These are phyloP conservation scores for Rhododendron griersonianum DNA, from an alignment of 148 eudicot species.

Conservation along the genomic window DNA sequence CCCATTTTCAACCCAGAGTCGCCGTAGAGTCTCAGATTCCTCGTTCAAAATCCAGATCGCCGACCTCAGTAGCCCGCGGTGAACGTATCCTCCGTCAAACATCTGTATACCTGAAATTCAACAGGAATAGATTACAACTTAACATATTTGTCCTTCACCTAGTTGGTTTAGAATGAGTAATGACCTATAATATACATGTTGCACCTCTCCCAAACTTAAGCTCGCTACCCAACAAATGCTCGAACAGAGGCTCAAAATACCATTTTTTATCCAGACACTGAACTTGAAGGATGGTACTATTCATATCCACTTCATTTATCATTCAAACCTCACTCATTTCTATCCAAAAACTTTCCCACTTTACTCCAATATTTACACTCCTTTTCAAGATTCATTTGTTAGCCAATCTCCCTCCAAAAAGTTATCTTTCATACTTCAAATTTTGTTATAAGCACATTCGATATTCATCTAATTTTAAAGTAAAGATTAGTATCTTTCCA, in stretches of 20 bases:
- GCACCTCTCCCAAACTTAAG: background rate
- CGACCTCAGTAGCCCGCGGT: slow-evolving; percentile 73
- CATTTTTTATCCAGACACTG: background rate
- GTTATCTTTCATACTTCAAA: background rate
- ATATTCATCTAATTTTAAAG: background rate
- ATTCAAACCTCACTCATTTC: background rate
- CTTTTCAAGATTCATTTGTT: background rate
- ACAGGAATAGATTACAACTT: background rate
- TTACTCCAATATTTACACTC: background rate
- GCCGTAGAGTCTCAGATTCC: slow-evolving; percentile 54
- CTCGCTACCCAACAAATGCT: background rate
- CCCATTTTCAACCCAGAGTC: slow-evolving; percentile 71
- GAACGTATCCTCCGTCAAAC: slow-evolving; percentile 95
- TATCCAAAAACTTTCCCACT: background rate
- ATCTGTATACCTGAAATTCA: slow-evolving; percentile 32
- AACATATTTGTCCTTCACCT: background rate
- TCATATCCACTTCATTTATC: background rate
- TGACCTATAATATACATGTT: background rate
- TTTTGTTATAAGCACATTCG: background rate
- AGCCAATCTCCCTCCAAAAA: background rate
- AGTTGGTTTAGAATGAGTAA: background rate
- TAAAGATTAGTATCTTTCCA: background rate
- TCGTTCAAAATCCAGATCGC: slow-evolving; percentile 70
- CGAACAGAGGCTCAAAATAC: background rate
- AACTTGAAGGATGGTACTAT: background rate